These are phyloP conservation scores for Scheffersomyces stipitis DNA, from an alignment of 805 yeast species.

Conservation along the genomic window DNA sequence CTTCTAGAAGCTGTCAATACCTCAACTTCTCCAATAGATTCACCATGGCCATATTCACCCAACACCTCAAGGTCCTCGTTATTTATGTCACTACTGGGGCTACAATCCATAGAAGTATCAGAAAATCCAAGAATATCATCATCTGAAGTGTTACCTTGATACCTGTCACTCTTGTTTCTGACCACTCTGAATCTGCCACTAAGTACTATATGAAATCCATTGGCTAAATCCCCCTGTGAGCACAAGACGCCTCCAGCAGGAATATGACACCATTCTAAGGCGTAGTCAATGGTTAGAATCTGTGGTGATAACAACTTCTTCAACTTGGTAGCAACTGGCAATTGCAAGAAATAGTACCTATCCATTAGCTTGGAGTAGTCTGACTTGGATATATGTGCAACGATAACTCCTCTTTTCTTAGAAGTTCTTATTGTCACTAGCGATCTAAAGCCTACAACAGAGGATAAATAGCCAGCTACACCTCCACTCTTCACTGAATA, in stretches of 20 bases:
- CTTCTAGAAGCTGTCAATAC: slow-evolving; percentile 80
- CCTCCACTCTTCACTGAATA: slow-evolving; percentile 75
- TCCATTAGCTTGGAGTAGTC: slow-evolving; percentile 69
- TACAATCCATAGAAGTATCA: slow-evolving; percentile 22
- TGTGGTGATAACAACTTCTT: slow-evolving; percentile 66
- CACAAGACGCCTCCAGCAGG: slow-evolving; percentile 83
- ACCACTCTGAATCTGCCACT: slow-evolving; percentile 84
- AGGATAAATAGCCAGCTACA: slow-evolving; percentile 82
- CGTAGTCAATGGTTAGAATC: slow-evolving; percentile 78
- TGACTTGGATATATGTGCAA: slow-evolving; percentile 66
- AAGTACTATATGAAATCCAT: slow-evolving; percentile 84
- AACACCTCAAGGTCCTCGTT: slow-evolving; percentile 37
- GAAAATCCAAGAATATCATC: slow-evolving; percentile 7
- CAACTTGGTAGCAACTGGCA: slow-evolving; percentile 74
- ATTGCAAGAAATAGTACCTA: slow-evolving; percentile 68
- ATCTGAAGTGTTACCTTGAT: slow-evolving; percentile 4
- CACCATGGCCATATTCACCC: slow-evolving; percentile 91
- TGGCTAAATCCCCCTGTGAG: slow-evolving; percentile 81
- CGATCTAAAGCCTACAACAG: slow-evolving; percentile 76
- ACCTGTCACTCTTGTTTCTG: slow-evolving; percentile 14
- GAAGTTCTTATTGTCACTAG: slow-evolving; percentile 69
- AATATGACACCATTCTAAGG: slow-evolving; percentile 91
- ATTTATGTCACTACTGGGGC: slow-evolving; percentile 5
- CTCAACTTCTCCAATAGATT: slow-evolving; percentile 92
- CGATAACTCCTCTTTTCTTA: slow-evolving; percentile 54